Base-by-base conservation (phyloP, 78 protist genomes). In the Dictyostelium citrinum region DNA sequence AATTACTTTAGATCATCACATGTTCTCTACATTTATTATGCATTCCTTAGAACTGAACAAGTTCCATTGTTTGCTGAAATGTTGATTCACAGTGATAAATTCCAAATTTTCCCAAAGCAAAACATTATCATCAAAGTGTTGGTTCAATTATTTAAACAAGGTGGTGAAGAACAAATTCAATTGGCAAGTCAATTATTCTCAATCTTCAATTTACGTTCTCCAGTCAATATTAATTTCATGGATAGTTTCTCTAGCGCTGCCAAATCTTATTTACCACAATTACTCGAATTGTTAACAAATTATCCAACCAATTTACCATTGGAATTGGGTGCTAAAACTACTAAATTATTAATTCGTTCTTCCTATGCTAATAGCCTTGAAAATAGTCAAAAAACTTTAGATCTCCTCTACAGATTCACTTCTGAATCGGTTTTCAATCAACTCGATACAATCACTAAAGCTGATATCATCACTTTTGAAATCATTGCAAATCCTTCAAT, bases 101-200 rank as follows among this genome's bases (percentile, higher is more conserved):
- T 88, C 49, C 93, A 88, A 67, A 78, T 88, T n/a, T 88, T 88
- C 70, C 81, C 85, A 24, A 58, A 81, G 16, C 68, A 7, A 4
- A 58, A 61, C 17, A 7, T 68, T 9, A 24, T 88, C 51, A 46
- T 72, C 72, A 88, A 86, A 37, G 37, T 64, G 9, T 45, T 88
- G 55, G n/a, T 31, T 27, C 81, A 88, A 10, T 22, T 88, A 11
- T 14, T 88, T 3, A 80, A 80, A 58, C 29, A 4, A 8, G 39
- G 39, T 33, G 24, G 31, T 9, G 84, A 51, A 2, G n/a, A 77
- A 5, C 37, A 64, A 27, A 16, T 70, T 33, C 16, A 11, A 35
- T 80, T 80, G 35, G 84, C 84, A 8, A 20, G 8, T 29, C 11
- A 46, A n/a, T 16, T 75, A 12, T 75, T 75, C 3, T 7, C 58